phyloP scores from a whole-genome alignment of 352 stramenopile species.

The Globisporangium solare region DNA sequence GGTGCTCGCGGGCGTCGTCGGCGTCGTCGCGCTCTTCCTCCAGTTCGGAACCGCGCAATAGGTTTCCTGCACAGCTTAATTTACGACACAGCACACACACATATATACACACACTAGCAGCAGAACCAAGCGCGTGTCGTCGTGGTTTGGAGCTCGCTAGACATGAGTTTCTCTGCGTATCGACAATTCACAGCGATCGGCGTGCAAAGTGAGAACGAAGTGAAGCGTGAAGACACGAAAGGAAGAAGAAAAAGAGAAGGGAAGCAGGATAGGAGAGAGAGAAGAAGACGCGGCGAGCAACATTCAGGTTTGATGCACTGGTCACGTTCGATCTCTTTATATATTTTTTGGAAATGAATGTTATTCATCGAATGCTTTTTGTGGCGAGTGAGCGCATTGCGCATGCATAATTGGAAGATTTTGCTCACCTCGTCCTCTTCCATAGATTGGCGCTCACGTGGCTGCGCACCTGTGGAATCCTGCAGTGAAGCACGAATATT shows the following conservation, averaged over 20 bases:
- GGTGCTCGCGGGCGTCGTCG: slow-evolving; percentile 45
- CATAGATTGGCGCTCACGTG: too few species aligned
- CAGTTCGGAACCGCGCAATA: slow-evolving; percentile 33
- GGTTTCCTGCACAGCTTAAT: background rate
- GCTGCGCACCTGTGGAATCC: too few species aligned
- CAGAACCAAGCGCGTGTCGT: background rate
- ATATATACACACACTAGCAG: slow-evolving; percentile 1
- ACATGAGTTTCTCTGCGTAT: background rate
- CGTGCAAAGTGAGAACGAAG: slow-evolving; percentile 2
- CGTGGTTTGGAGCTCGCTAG: background rate
- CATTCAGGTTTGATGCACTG: background rate
- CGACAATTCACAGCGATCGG: background rate
- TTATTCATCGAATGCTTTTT: background rate
- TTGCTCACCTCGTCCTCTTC: too few species aligned
- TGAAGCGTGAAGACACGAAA: background rate
- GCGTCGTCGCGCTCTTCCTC: slow-evolving; percentile 52
- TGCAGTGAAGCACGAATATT: too few species aligned
- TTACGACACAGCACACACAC: slow-evolving; percentile 9
- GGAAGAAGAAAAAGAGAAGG: background rate
- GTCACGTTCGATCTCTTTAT: background rate
- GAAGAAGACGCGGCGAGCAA: too few species aligned
- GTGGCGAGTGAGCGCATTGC: too few species aligned
- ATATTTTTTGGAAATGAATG: background rate
- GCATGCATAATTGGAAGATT: too few species aligned
- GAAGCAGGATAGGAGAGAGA: slow-evolving; percentile 1